Evolutionary conservation across 139 green algal genomes (phyloP).

Genomic region (Eudorina sp.): DNA sequence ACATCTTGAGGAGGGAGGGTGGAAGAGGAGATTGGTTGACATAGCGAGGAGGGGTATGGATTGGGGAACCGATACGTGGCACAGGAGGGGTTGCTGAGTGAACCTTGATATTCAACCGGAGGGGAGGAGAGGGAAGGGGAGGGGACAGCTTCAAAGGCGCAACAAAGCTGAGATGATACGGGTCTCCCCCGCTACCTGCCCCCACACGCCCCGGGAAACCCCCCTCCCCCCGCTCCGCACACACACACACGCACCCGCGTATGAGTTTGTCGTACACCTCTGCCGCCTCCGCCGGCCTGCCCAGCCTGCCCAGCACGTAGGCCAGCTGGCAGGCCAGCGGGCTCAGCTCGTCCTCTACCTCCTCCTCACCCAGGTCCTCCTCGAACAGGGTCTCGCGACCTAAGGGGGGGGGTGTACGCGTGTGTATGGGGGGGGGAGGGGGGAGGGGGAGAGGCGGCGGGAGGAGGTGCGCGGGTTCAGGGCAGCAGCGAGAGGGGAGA

Average conservation of each 20-base stretch:
- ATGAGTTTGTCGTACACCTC: slow-evolving; percentile 62
- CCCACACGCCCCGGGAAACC: no score
- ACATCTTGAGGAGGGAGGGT: no score
- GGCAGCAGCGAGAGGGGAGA: no score
- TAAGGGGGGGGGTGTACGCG: slow-evolving; percentile 56
- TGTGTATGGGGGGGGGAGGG: background rate
- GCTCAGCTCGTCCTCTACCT: slow-evolving; percentile 90
- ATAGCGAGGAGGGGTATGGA: no score
- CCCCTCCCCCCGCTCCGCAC: background rate
- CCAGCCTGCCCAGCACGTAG: slow-evolving; percentile 74
- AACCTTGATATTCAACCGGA: no score
- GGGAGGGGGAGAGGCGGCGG: background rate
- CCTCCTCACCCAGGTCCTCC: slow-evolving; percentile 88
- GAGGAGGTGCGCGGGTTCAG: background rate
- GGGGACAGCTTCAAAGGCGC: no score
- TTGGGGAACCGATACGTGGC: no score
- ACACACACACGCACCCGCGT: slow-evolving; percentile 1
- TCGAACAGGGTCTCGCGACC: slow-evolving; percentile 89
- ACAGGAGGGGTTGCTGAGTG: no score
- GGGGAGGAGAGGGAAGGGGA: no score
- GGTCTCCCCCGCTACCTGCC: no score
- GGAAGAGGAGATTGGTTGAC: no score
- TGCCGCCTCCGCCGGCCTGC: slow-evolving; percentile 61
- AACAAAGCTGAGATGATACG: no score
- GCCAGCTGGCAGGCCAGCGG: slow-evolving; percentile 87